Conservation (phyloP, 2,329 filamentous ascomycete genomes). For the Acrodontium crateriforme region DNA sequence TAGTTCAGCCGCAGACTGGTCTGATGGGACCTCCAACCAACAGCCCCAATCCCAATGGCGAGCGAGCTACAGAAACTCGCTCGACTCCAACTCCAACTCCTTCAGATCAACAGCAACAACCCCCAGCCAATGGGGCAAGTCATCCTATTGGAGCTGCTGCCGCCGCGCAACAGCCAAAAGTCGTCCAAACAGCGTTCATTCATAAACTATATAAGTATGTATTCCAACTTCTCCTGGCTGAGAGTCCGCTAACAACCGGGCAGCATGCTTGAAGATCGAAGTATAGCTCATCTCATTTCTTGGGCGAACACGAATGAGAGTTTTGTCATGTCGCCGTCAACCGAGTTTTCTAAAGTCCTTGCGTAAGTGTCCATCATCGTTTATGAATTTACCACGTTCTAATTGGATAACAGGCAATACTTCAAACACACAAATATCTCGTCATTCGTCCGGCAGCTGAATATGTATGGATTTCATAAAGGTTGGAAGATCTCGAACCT, state of each 20-base stretch:
- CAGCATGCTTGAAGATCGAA: conserved; percentile 92
- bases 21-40: conserved; percentile 18
- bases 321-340: conserved; percentile 96
- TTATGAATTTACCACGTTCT: conserved; percentile 5
- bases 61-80: conserved; percentile 11
- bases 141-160: conserved; percentile 46
- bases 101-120: conserved; percentile 3
- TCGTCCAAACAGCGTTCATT: conserved; percentile 96
- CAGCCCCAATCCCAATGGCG: conserved; percentile 14
- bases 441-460: conserved; percentile 91
- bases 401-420: conserved; percentile 57
- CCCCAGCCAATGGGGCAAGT: conserved; percentile 26
- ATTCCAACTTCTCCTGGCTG: not conserved
- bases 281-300: conserved; percentile 88
- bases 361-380: conserved; percentile 53
- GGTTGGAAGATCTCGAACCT: conserved; percentile 37
- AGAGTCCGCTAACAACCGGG: conserved; percentile 17
- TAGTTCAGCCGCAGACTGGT: conserved; percentile 10
- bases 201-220: conserved; percentile 96
- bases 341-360: conserved; percentile 94
- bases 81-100: conserved; percentile 3
- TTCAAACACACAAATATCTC: conserved; percentile 99
- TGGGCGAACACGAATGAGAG: conserved; percentile 92
- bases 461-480: conserved; percentile 99
- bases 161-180: conserved; percentile 84